A percentile compares a stretch with the other conserved stretches of the same genome.
Evolutionary conservation across 2,329 filamentous ascomycete genomes (phyloP).

Genomic region (Colletotrichum graminicola): DNA sequence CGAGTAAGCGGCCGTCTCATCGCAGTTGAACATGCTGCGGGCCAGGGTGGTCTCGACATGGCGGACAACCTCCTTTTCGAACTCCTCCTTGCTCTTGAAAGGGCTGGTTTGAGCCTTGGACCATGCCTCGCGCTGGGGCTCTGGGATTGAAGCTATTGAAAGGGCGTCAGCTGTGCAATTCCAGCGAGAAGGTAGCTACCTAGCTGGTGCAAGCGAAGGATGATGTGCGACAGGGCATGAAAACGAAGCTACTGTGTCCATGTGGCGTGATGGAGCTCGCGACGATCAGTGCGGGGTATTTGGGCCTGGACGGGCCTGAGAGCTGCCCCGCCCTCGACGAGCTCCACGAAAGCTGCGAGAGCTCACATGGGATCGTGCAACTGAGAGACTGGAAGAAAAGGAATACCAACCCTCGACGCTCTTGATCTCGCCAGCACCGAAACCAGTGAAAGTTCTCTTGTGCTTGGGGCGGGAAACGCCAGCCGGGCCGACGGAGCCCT

Average conservation of each 20-base stretch:
- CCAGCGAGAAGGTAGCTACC: conserved; percentile 1
- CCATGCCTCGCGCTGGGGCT: conserved; percentile 87
- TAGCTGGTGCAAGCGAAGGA: conserved; percentile 19
- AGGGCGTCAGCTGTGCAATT: conserved; percentile 22
- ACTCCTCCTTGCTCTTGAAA: conserved; percentile 85
- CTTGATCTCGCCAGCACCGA: conserved; percentile 92
- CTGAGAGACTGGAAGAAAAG: neutral
- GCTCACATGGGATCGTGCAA: conserved; percentile 27
- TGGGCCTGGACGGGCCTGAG: conserved; percentile 40
- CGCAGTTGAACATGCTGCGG: conserved; percentile 97
- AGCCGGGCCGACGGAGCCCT: conserved; percentile 86
- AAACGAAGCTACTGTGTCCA: conserved; percentile 25
- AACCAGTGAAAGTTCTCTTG: conserved; percentile 95
- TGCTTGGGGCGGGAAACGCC: conserved; percentile 93
- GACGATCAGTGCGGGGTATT: conserved; percentile 45
- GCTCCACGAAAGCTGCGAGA: conserved; percentile 39
- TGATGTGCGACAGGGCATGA: conserved; percentile 3
- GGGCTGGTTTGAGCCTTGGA: conserved; percentile 71
- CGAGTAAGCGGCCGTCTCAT: conserved; percentile 92
- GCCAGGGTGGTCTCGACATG: conserved; percentile 98
- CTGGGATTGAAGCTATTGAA: conserved; percentile 79
- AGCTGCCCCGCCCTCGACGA: conserved; percentile 35
- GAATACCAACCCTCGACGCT: conserved; percentile 80
- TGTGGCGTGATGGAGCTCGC: conserved; percentile 44
- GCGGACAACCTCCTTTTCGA: conserved; percentile 87